A percentile compares a stretch with the other conserved stretches of the same genome.
These are phyloP conservation scores for Saccharomyces jurei DNA, from an alignment of 805 yeast genomes.

Conservation along the genomic window DNA sequence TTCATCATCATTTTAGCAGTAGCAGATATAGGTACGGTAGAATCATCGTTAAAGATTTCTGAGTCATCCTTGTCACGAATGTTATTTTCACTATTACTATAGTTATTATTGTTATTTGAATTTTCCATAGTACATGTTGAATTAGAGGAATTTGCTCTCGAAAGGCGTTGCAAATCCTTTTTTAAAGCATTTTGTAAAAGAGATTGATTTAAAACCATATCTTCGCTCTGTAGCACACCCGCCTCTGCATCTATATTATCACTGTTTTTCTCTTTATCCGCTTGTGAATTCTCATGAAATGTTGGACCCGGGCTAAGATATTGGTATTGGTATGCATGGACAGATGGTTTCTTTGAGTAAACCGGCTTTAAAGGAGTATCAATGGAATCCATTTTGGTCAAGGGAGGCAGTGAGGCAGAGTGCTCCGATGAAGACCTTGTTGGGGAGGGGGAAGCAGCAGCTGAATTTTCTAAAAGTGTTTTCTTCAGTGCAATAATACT, in stretches of 20 bases:
- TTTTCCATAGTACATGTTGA: background rate
- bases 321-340: constrained; percentile 10
- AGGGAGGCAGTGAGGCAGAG: background rate
- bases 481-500: constrained; percentile 20
- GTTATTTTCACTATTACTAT: background rate
- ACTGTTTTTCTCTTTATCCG: background rate
- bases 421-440: background rate
- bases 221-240: constrained; percentile 15
- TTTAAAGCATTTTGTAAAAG: constrained; percentile 14
- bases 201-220: constrained; percentile 16
- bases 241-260: constrained; percentile 5
- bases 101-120: background rate
- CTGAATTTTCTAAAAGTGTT: constrained; percentile 9
- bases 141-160: background rate
- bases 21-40: constrained; percentile 6
- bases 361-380: background rate
- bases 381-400: background rate
- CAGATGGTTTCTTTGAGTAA: constrained; percentile 1
- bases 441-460: background rate
- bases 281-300: background rate
- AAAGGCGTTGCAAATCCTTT: constrained; percentile 17
- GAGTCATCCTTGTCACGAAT: constrained; percentile 1
- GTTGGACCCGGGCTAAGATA: constrained; percentile 3
- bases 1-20: constrained; percentile 14
- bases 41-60: background rate